Evolutionary conservation across 2,329 filamentous ascomycete genomes (phyloP).

Genomic region (Phialocephala sp.): DNA sequence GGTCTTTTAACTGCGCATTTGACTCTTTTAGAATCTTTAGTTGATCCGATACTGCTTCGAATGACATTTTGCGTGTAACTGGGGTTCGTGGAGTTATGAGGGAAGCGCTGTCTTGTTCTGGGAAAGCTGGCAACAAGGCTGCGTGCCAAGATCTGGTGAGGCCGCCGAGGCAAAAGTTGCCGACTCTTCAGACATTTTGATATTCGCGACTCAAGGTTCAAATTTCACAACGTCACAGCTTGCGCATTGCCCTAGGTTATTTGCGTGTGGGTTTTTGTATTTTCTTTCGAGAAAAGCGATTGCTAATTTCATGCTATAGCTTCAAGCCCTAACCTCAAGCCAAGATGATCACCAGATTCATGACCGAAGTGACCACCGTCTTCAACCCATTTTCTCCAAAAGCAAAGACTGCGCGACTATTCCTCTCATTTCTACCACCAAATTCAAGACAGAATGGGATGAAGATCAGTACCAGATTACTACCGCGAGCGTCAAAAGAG

Average conservation of each 20-base stretch:
- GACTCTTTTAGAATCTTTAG: slow-evolving; percentile 65
- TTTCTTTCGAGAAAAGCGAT: background rate
- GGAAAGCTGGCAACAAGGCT: slow-evolving; percentile 24
- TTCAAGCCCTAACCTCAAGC: slow-evolving; percentile 7
- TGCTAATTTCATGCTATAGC: slow-evolving; percentile 20
- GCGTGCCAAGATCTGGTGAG: slow-evolving; percentile 13
- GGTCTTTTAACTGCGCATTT: slow-evolving; percentile 60
- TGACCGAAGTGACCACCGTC: slow-evolving; percentile 81
- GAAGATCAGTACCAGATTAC: slow-evolving; percentile 76
- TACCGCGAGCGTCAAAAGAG: slow-evolving; percentile 73
- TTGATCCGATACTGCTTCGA: slow-evolving; percentile 67
- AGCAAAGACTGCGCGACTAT: slow-evolving; percentile 83
- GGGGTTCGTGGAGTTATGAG: background rate
- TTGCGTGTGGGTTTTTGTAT: slow-evolving; percentile 12
- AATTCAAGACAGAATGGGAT: slow-evolving; percentile 74
- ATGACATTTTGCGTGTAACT: slow-evolving; percentile 53
- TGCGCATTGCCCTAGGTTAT: background rate
- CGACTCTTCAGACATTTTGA: slow-evolving; percentile 27
- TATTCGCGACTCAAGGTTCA: background rate
- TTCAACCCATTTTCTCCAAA: slow-evolving; percentile 90
- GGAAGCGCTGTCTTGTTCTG: background rate
- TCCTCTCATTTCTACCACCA: slow-evolving; percentile 84
- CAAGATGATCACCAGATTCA: slow-evolving; percentile 82
- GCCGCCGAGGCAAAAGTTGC: slow-evolving; percentile 16
- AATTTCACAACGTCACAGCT: background rate